A percentile compares a stretch with the other conserved stretches of the same genome.
Evolutionary conservation across 225 moss, liverwort and hornwort genomes (phyloP).

Genomic region (Physcomitrellopsis africana): DNA sequence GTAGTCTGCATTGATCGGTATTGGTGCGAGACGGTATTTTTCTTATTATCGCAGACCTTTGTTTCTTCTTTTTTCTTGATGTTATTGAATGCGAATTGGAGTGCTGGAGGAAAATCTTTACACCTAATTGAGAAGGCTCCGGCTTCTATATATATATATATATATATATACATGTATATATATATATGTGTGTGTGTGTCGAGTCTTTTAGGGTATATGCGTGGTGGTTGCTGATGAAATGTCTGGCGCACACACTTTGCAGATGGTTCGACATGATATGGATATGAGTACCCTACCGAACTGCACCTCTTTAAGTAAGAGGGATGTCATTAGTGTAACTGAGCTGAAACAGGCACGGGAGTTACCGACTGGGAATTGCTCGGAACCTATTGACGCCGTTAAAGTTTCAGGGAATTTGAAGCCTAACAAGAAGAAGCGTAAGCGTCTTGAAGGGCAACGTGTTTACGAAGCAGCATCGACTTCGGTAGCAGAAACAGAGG

Average conservation of each 20-base stretch:
- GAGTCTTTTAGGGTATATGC: neutral
- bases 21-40: neutral
- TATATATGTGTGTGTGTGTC: neutral
- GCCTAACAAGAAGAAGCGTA: constrained; percentile 38
- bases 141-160: no score
- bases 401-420: constrained; percentile 17
- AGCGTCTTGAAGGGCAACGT: constrained; percentile 30
- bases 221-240: neutral
- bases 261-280: constrained; percentile 34
- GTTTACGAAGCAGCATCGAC: constrained; percentile 9
- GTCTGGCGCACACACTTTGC: constrained; percentile 1
- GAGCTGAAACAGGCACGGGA: constrained; percentile 19
- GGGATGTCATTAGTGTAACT: neutral
- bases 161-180: no score
- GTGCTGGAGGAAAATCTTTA: neutral
- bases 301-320: neutral
- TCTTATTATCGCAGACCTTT: neutral
- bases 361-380: constrained; percentile 5
- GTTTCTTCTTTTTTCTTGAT: neutral
- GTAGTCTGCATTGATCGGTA: neutral
- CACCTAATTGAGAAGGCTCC: neutral
- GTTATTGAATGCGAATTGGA: neutral
- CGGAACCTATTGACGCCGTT: constrained; percentile 10
- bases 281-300: constrained; percentile 19
- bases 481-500: constrained; percentile 11